These are phyloP conservation scores for Aegilops sharonensis DNA, from an alignment of 176 grass and related monocot genomes.

Conservation along the genomic window DNA sequence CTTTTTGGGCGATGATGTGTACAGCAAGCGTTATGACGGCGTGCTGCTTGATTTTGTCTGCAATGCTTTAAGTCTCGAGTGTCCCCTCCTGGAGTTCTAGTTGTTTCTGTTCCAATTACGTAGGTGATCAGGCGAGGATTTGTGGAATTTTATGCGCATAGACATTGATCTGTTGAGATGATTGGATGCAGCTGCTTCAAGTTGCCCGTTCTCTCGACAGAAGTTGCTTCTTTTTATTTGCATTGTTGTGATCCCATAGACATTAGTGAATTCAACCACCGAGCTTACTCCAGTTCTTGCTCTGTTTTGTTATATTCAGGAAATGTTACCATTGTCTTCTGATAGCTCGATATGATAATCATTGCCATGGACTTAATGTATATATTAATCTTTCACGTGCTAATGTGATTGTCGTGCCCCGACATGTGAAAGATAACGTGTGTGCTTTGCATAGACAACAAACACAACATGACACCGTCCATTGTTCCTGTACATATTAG, in stretches of 20 bases:
- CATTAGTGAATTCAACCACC: slow-evolving; percentile 7
- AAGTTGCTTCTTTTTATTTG: neutral
- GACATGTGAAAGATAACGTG: neutral
- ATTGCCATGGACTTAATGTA: neutral
- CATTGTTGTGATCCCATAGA: neutral
- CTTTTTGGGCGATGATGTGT: neutral
- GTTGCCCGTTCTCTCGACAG: neutral
- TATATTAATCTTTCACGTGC: neutral
- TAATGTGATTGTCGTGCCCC: neutral
- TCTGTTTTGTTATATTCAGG: slow-evolving; percentile 18
- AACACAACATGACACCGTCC: neutral
- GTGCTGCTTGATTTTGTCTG: slow-evolving; percentile 1
- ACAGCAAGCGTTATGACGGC: neutral
- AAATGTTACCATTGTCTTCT: neutral
- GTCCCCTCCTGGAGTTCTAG: neutral
- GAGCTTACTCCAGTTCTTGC: slow-evolving; percentile 1
- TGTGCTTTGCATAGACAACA: neutral
- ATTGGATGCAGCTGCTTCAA: neutral
- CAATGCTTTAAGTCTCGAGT: neutral
- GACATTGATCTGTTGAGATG: slow-evolving; percentile 27
- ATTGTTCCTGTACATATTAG: neutral
- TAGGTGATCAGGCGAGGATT: neutral
- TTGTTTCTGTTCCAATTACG: neutral
- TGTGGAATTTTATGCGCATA: neutral
- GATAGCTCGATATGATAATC: neutral